Conservation (phyloP, 78 protist species). For the Monocercomonoides exilis region DNA sequence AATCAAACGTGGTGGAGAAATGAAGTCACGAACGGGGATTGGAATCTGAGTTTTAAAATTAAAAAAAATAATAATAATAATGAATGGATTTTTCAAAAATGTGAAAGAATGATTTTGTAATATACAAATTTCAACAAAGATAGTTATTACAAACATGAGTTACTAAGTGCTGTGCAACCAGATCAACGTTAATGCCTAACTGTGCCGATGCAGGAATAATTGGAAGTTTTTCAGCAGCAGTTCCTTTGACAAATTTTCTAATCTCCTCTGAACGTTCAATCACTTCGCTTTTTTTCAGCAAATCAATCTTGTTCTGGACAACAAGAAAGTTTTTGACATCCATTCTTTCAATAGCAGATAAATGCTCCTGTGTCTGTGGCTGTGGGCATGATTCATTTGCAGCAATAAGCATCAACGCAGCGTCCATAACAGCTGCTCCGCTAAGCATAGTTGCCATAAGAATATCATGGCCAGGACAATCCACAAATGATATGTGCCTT, state of each 20-base stretch:
- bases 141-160: constrained; percentile 48
- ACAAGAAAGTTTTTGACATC: constrained; percentile 86
- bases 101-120: too few relatives aligned
- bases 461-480: constrained; percentile 96
- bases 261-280: constrained; percentile 74
- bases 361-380: constrained; percentile 97
- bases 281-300: constrained; percentile 79
- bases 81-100: background rate
- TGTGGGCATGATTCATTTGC: constrained; percentile 99
- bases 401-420: constrained; percentile 96
- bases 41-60: constrained; percentile 42
- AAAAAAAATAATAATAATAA: background rate
- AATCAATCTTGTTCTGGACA: constrained; percentile 99
- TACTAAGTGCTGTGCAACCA: constrained; percentile 83
- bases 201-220: constrained; percentile 99
- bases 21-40: constrained; percentile 90
- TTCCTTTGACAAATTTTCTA: constrained; percentile 78
- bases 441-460: constrained; percentile 99
- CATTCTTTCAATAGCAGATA: constrained; percentile 99
- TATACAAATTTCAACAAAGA: too few relatives aligned
- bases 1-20: constrained; percentile 76
- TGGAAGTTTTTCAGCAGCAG: constrained; percentile 93
- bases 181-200: constrained; percentile 92
- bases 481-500: constrained; percentile 78
- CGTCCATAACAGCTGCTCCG: constrained; percentile 99